Base-by-base conservation (phyloP, 768 basidiomycete genomes). In the Hypholoma sublateritium region DNA sequence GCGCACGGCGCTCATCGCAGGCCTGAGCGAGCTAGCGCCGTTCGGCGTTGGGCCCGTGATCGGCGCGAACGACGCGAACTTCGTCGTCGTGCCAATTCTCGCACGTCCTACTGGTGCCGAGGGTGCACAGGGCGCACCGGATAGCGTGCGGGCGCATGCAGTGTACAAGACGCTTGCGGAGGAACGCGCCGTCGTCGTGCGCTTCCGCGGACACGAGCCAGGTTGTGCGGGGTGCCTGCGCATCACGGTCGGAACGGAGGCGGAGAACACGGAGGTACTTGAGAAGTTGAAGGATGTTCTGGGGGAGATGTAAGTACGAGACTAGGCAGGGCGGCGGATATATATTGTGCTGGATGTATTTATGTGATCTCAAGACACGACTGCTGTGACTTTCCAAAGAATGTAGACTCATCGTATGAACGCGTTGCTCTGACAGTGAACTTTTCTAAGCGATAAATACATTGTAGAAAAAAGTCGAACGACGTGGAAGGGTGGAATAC, bases 31-130 rank as follows among this genome's bases (percentile, higher is more conserved):
- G 5, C 76, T 90, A 9, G 57, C 62, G 37, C 34, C 61, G 63
- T 62, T 87, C 19, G 87, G 88, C 0, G 69, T 93, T 0, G 92
- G 93, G 1, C 39, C 70, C 11, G 75, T 80, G 8, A 85, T 98
- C 24, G 96, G 97, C 0, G 87, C 81, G 0, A 89, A 89, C 69
- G 77, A 95, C 66, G 95, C 93, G 16, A 99, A 99, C 70, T 99
- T 99, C 66, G 68, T 98, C 34, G 46, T 98, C 65, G 80, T 93
- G 0, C 92, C 91, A 12, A 78, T 98, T 21, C 73, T 93, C 9
- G 78, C 78, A 42, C 74, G 72, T 25, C 72, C 71, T 13, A 69
- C 72, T 25, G 64, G 46, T 13, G 72, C 56, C 7, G 34, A 22
- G 17, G 43, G 37, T 6, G 25, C 49, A 1, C 19, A 50, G 5